A percentile compares a stretch with the other conserved stretches of the same genome.
Conservation (phyloP, 768 basidiomycete genomes). For the Lactifluus piperatus region DNA sequence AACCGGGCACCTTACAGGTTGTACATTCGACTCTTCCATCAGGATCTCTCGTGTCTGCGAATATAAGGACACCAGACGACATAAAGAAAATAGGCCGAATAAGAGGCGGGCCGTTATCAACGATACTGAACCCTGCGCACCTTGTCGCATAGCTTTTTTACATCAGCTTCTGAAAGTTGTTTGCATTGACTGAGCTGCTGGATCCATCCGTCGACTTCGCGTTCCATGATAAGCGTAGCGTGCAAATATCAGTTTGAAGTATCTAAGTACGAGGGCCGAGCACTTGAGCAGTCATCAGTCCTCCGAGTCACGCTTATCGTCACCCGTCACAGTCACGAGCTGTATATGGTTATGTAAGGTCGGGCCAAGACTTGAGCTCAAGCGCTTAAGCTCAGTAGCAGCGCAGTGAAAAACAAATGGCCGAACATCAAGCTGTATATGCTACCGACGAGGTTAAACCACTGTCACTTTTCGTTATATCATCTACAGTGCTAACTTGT, state of each 20-base stretch:
- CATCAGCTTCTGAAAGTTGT: slow-evolving; percentile 88
- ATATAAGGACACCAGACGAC: slow-evolving; percentile 2
- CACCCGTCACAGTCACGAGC: slow-evolving; percentile 13
- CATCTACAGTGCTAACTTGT: neutral
- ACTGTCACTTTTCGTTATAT: neutral
- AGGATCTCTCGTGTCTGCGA: slow-evolving; percentile 90
- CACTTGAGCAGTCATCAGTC: neutral
- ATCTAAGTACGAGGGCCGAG: slow-evolving; percentile 7
- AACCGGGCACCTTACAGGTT: slow-evolving; percentile 96
- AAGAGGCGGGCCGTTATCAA: slow-evolving; percentile 26
- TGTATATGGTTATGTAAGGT: neutral
- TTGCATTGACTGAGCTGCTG: slow-evolving; percentile 96
- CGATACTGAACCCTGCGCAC: slow-evolving; percentile 39
- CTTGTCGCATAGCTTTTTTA: slow-evolving; percentile 99
- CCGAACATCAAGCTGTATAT: slow-evolving; percentile 62
- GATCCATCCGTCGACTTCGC: slow-evolving; percentile 95
- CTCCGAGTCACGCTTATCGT: slow-evolving; percentile 6
- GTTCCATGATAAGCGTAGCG: slow-evolving; percentile 32
- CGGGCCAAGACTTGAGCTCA: too few relatives aligned
- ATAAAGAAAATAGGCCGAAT: slow-evolving; percentile 7
- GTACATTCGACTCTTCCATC: slow-evolving; percentile 99
- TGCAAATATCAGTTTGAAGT: slow-evolving; percentile 12
- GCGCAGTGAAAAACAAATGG: slow-evolving; percentile 23
- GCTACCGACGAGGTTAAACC: slow-evolving; percentile 75
- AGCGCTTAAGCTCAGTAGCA: neutral